Evolutionary conservation across 176 grass and related monocot species (phyloP).

Genomic region (Aegilops tauschii): DNA sequence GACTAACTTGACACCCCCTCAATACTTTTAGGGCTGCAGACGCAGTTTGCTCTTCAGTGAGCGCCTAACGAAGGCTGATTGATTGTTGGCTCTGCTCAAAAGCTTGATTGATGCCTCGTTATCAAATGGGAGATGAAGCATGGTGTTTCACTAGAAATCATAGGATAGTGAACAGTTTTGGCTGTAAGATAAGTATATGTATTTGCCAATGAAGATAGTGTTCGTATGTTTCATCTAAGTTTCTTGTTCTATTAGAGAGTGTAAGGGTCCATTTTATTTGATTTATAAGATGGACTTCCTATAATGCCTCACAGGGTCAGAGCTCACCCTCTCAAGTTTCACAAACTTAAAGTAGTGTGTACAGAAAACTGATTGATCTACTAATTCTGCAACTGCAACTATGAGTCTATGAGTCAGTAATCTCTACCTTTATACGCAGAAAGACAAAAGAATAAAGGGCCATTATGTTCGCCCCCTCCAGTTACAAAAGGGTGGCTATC

Average conservation of each 20-base stretch:
- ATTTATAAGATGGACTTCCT: slow-evolving; percentile 8
- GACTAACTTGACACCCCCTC: neutral
- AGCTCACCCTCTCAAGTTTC: neutral
- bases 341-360: neutral
- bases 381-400: neutral
- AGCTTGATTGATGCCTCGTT: slow-evolving; percentile 9
- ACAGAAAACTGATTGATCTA: neutral
- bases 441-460: neutral
- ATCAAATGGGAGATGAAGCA: slow-evolving; percentile 13
- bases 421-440: neutral
- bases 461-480: neutral
- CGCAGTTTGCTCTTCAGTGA: neutral
- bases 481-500: neutral
- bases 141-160: slow-evolving; percentile 30
- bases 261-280: slow-evolving; percentile 3
- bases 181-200: neutral
- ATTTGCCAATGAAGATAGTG: neutral
- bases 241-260: slow-evolving; percentile 14
- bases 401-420: neutral
- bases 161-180: neutral
- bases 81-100: neutral
- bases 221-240: neutral
- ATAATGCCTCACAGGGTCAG: neutral
- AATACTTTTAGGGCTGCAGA: neutral
- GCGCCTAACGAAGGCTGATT: neutral